phyloP scores from a whole-genome alignment of 2,329 filamentous ascomycete genomes.

The Daldinia sp. region DNA sequence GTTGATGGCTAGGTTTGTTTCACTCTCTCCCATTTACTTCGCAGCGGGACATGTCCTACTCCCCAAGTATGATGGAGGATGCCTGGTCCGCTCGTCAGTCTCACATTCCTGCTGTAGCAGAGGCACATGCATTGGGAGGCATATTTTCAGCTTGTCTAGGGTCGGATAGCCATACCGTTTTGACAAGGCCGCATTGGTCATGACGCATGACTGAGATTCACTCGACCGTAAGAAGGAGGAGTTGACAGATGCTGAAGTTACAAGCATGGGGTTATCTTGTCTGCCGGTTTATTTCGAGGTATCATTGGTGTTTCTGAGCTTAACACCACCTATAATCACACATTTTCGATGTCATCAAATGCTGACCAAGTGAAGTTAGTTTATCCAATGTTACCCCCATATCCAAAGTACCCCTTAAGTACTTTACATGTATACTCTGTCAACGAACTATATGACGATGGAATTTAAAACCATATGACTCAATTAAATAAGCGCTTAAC shows the following conservation, averaged over 20 bases:
- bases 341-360: not conserved
- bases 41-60: not conserved
- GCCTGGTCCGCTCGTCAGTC: not conserved
- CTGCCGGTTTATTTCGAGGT: not conserved
- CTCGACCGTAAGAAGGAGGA: not conserved
- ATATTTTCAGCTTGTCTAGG: not conserved
- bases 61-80: not conserved
- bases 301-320: not conserved
- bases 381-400: not conserved
- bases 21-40: not conserved
- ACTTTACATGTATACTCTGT: too few relatives aligned
- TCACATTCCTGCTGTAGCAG: not conserved
- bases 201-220: not conserved
- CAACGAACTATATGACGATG: not conserved
- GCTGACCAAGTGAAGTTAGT: not conserved
- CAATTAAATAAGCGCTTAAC: not conserved
- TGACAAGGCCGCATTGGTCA: not conserved
- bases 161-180: not conserved
- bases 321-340: not conserved
- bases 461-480: not conserved
- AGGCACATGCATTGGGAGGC: not conserved
- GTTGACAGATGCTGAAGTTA: not conserved
- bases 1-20: not conserved
- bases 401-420: not conserved
- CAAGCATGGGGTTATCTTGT: not conserved